Conservation (phyloP, 192 early-diverging fungal genomes). For the Gaertneriomyces sp. region DNA sequence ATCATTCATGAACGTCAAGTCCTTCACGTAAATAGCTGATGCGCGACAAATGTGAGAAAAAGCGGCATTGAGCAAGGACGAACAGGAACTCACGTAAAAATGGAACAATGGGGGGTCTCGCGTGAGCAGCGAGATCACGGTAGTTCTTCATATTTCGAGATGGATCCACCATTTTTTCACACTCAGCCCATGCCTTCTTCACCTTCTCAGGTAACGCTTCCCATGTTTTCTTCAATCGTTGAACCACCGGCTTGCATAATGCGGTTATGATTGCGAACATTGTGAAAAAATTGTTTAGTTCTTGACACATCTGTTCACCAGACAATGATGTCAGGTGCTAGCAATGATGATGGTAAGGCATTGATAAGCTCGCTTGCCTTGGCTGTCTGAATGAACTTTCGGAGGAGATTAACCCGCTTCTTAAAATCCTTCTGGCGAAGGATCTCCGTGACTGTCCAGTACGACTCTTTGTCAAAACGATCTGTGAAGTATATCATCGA, state of each 20-base stretch:
- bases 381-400: conserved; percentile 50
- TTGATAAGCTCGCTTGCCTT: conserved; percentile 39
- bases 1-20: conserved; percentile 63
- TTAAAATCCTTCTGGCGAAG: conserved; percentile 50
- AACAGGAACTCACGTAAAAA: conserved; percentile 50
- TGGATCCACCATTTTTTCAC: conserved; percentile 56
- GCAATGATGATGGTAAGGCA: not conserved
- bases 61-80: not conserved
- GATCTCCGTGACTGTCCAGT: conserved; percentile 61
- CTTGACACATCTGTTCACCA: conserved; percentile 43
- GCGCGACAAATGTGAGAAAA: not conserved
- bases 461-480: conserved; percentile 58
- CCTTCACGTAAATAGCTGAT: conserved; percentile 59
- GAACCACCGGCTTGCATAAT: conserved; percentile 51
- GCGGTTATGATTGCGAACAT: conserved; percentile 59
- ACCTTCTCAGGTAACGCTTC: conserved; percentile 51
- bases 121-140: conserved; percentile 40
- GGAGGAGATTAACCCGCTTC: conserved; percentile 42
- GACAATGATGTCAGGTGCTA: not conserved
- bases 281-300: conserved; percentile 58
- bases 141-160: conserved; percentile 62
- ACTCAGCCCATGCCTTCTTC: conserved; percentile 45
- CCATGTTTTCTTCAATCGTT: conserved; percentile 60
- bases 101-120: conserved; percentile 54
- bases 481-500: conserved; percentile 52